These are phyloP conservation scores for Daldinia sp. DNA, from an alignment of 2,329 filamentous ascomycete species.

Conservation along the genomic window DNA sequence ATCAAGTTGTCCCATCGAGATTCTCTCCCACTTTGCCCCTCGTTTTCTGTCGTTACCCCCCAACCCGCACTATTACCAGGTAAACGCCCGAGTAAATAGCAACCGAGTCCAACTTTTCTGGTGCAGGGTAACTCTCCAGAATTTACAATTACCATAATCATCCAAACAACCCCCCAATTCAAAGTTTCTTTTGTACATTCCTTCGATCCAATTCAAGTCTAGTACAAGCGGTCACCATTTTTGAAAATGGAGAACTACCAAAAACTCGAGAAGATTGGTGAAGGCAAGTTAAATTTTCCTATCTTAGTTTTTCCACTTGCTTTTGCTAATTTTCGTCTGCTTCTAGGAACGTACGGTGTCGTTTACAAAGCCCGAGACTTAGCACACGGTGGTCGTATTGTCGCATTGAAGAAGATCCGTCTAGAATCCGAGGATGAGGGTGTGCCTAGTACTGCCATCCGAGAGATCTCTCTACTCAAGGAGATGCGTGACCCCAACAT, in stretches of 20 bases:
- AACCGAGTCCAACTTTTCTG: slow-evolving; percentile 18
- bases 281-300: slow-evolving; percentile 66
- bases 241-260: slow-evolving; percentile 89
- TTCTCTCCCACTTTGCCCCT: slow-evolving; percentile 30
- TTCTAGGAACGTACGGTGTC: slow-evolving; percentile 86
- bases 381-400: slow-evolving; percentile 81
- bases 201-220: slow-evolving; percentile 14
- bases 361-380: slow-evolving; percentile 95
- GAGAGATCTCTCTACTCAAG: slow-evolving; percentile 92
- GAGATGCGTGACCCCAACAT: slow-evolving; percentile 95
- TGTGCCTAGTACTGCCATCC: slow-evolving; percentile 90
- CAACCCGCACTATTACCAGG: slow-evolving; percentile 12
- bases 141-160: slow-evolving; percentile 13
- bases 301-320: background rate
- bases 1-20: slow-evolving; percentile 5
- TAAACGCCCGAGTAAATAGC: slow-evolving; percentile 28
- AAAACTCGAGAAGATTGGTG: slow-evolving; percentile 95
- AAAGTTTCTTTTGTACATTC: slow-evolving; percentile 19
- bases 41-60: slow-evolving; percentile 32
- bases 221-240: slow-evolving; percentile 5
- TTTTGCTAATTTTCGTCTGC: slow-evolving; percentile 15
- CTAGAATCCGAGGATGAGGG: slow-evolving; percentile 95
- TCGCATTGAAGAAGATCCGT: slow-evolving; percentile 94
- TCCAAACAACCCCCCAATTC: background rate
- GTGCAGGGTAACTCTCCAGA: slow-evolving; percentile 3